These are phyloP conservation scores for Trichoderma sp. DNA, from an alignment of 2,329 filamentous ascomycete genomes.

Conservation along the genomic window DNA sequence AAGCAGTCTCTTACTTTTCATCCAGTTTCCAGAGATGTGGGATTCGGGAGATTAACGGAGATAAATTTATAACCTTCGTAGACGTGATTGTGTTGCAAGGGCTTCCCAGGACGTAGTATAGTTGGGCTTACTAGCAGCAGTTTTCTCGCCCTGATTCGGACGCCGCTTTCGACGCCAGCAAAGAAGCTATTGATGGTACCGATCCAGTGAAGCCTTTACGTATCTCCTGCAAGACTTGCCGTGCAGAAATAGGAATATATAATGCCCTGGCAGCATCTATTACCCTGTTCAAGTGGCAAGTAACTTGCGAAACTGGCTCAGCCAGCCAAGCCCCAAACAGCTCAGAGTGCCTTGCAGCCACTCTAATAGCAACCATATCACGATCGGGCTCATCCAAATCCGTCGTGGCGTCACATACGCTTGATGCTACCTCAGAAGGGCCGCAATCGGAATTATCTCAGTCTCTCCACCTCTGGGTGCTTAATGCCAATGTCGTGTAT, in stretches of 20 bases:
- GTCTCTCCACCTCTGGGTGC: constrained; percentile 55
- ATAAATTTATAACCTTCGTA: constrained; percentile 40
- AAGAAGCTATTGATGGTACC: constrained; percentile 31
- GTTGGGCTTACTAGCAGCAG: constrained; percentile 36
- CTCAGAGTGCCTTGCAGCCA: constrained; percentile 54
- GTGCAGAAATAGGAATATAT: constrained; percentile 49
- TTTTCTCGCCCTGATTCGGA: constrained; percentile 37
- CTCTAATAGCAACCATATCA: constrained; percentile 54
- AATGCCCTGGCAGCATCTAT: constrained; percentile 48
- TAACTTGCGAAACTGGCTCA: constrained; percentile 42
- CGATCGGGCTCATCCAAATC: constrained; percentile 61
- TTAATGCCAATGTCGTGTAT: constrained; percentile 58
- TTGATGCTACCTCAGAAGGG: constrained; percentile 19
- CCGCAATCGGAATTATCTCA: constrained; percentile 7
- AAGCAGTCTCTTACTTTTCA: constrained; percentile 45
- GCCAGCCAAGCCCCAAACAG: constrained; percentile 40
- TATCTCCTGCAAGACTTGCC: constrained; percentile 50
- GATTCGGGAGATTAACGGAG: constrained; percentile 53
- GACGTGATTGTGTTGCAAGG: neutral
- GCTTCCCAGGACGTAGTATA: neutral
- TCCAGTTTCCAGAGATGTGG: constrained; percentile 51
- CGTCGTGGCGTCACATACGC: constrained; percentile 45
- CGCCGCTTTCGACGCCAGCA: constrained; percentile 34
- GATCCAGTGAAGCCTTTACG: constrained; percentile 37
- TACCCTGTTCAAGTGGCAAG: constrained; percentile 60